Base-by-base conservation (phyloP, 2,329 filamentous ascomycete species). In the Clathrospora elynae region DNA sequence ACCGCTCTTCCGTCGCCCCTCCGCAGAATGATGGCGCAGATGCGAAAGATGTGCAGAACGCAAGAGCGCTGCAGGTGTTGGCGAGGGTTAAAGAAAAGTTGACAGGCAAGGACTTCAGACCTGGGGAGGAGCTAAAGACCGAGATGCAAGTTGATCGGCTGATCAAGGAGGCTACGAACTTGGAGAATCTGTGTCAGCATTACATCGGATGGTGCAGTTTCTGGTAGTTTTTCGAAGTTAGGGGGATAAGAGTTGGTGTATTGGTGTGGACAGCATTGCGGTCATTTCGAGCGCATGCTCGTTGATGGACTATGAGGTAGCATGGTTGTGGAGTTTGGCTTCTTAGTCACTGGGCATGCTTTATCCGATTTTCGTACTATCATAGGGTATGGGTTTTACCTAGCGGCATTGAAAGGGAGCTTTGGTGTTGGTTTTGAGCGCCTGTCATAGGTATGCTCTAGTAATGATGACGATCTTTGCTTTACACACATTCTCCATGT, bases 161-260 rank as follows among this genome's bases (percentile, higher is more conserved):
- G 61, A 87, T 99, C 59, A 86, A 87, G 49, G 92, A 99, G 75
- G 93, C 93, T 14, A 99, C 93, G 5, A 96, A 93, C 66, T 78
- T 97, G 60, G 93, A 97, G 79, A 97, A 97, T 70, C 76, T 99
- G 49, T 99, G 93, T 69, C 93, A 97, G 77, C 93, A 97, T 75
- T 99, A 96, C 70, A 96, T 97, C 61, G 93, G 93, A 53, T 97
- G 92, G 92, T 97, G 92, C 74, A 95, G 89, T 73, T 97, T 96
- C 79, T 97, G 92, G 92, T 97, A 59, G 11, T 16, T 11, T 3
- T 17, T n/a, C 13, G 2, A 32, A 10, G 36, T 19, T 25, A 13
- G 25, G 12, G 46, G 29, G 12, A 35, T 17, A 35, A 5, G 9
- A 38, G 10, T 20, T 13, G 35, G 18, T 13, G 20, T 25, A 16